Conservation (phyloP, 2,329 filamentous ascomycete species). For the Colletotrichum sojae region DNA sequence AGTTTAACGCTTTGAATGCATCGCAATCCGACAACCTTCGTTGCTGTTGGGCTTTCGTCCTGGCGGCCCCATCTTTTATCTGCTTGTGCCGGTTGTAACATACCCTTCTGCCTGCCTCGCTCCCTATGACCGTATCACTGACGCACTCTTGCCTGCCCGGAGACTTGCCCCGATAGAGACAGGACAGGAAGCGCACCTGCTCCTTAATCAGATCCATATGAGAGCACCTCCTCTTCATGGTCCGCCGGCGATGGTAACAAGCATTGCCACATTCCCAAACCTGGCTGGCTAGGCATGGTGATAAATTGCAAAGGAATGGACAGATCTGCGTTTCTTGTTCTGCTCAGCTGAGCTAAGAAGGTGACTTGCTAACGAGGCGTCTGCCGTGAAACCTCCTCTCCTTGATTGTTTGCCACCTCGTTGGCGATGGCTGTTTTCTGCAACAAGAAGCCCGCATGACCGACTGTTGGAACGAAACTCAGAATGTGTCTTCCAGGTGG, state of each 20-base stretch:
- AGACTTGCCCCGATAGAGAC: conserved; percentile 36
- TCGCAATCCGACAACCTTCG: not conserved
- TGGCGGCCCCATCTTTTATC: conserved; percentile 18
- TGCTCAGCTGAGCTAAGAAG: no score
- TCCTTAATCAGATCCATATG: conserved; percentile 6
- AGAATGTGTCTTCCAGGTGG: no score
- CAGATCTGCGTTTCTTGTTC: no score
- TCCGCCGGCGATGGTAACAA: no score
- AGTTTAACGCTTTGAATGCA: not conserved
- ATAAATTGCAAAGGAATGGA: no score
- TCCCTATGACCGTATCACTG: conserved; percentile 11
- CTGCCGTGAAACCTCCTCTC: conserved; percentile 15
- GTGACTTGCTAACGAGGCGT: not conserved
- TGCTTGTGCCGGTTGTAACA: conserved; percentile 27
- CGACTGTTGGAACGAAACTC: no score
- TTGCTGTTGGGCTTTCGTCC: not conserved
- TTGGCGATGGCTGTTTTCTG: not conserved
- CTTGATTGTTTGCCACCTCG: not conserved
- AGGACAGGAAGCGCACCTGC: conserved; percentile 25
- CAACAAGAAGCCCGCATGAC: no score
- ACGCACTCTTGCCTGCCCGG: conserved; percentile 29
- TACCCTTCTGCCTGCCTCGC: conserved; percentile 24
- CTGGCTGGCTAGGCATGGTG: no score
- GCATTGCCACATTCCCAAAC: no score
- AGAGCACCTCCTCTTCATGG: not conserved